Evolutionary conservation across 805 yeast genomes (phyloP), one percentile per base, ranked within the genome.

Genomic region (Metschnikowia drakensbergensis): DNA sequence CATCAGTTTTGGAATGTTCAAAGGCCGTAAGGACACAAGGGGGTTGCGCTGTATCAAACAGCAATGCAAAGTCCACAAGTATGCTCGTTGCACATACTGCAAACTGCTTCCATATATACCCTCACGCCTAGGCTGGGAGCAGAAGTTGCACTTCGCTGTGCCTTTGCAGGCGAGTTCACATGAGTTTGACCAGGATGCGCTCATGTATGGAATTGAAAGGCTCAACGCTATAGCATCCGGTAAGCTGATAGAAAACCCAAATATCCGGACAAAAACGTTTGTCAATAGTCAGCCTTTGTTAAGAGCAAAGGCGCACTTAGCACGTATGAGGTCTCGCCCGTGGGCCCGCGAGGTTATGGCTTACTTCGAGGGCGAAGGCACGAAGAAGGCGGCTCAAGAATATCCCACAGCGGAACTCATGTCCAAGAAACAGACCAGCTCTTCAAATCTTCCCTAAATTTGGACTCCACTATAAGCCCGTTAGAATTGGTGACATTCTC

Each of bases 381-480:
- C 37, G 36, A 45, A 33, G 23, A 41, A 48, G 25, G 26, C 9
- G 11, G 26, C n/a, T 3, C 10, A 25, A 7, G 33, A 42, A 11
- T n/a, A 25, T 11, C 9, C 35, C 11, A 10, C 13, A 28, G 36
- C 42, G 4, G 45, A 38, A 5, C 37, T 48, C 29, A 54, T 37
- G 51, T 32, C 58, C 58, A 55, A 17, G 58, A 54, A 30, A 56
- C 57, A 13, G 56, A 52, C 75, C 75, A 69, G 51, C 73, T 68
- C 49, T 54, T 55, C 45, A 72, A 64, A 51, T 72, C 72, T 8
- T 67, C 69, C 46, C 77, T 58, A 47, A 59, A 63, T 28, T 57
- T 61, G 13, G 58, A 82, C 54, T 72, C 77, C 47, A 62, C 69
- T n/a, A 72, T 61, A 39, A 72, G 59, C 1, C 76, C 77, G 47